These are phyloP conservation scores for Vigna unguiculata DNA, from an alignment of 306 rosid species.

Conservation along the genomic window DNA sequence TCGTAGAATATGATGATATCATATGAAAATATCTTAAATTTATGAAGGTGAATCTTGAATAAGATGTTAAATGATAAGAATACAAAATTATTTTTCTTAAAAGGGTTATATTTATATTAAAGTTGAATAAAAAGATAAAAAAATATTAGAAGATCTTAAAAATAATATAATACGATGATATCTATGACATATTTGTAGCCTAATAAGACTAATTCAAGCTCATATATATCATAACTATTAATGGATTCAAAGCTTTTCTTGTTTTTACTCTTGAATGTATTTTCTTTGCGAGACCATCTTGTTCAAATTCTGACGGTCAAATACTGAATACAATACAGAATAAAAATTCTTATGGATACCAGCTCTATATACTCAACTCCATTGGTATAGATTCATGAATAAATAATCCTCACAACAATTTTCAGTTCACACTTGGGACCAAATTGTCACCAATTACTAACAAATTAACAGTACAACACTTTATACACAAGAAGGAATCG, in stretches of 20 bases:
- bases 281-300: background rate
- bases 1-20: no score
- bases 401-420: background rate
- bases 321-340: background rate
- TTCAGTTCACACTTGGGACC: background rate
- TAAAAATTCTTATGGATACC: background rate
- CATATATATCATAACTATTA: background rate
- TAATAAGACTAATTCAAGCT: background rate
- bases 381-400: slow-evolving; percentile 5
- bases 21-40: no score
- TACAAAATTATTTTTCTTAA: no score
- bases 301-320: background rate
- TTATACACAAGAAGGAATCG: background rate
- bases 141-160: no score
- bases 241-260: background rate
- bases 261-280: background rate
- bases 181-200: no score
- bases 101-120: no score
- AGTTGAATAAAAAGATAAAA: no score
- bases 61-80: no score
- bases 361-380: background rate
- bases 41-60: no score
- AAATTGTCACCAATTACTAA: background rate
- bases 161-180: no score
- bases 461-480: no score